Base-by-base conservation (phyloP, 1,139 yeast species). In the Maudiozyma humilis region DNA sequence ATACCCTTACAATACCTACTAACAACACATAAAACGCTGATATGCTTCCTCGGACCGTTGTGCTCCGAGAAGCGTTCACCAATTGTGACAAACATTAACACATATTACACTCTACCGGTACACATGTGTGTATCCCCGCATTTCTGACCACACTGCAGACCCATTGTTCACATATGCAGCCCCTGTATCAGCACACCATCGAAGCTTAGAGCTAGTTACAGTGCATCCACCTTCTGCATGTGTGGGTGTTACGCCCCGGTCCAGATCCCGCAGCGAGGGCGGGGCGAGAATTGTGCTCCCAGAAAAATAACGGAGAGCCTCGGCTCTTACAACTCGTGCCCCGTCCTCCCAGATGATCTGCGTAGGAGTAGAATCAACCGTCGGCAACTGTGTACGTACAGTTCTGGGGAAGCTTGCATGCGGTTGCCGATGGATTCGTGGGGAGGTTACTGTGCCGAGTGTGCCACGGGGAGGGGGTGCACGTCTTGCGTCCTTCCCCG, bases 381-480 rank as follows among this genome's bases (percentile, higher is more conserved):
- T 6, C 16, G 6, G 14, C 13, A 35, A n/a, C 15, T 35, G 30
- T 8, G 38, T 35, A 14, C 38, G 38, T 35, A 35, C 31, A 13
- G 14, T 35, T 35, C 38, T 35, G 38, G 38, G 30, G 38, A 35
- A 35, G 16, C 29, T 7, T 35, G 38, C 38, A 35, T 34, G 36
- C 38, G 38, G 23, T 34, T 35, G 38, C 27, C 27, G 8, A 20
- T 23, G 10, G 27, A 23, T 23, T 23, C 27, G 27, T 23, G 27
- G 27, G 27, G 27, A 23, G 27, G 27, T 23, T 6, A 23, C 27
- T 23, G 27, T 23, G 27, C 10, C 27, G 8, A 23, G 27, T 23
- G 27, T 23, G 6, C 6, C 8, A 23, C 6, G 5, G 33, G 33
- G 33, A 6, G 7, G 5, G 15, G 14, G 33, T 14, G 33, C 33